Evolutionary conservation across 768 basidiomycete genomes (phyloP), one percentile per base, ranked within the genome.

Genomic region (Leccinum uliginosum): DNA sequence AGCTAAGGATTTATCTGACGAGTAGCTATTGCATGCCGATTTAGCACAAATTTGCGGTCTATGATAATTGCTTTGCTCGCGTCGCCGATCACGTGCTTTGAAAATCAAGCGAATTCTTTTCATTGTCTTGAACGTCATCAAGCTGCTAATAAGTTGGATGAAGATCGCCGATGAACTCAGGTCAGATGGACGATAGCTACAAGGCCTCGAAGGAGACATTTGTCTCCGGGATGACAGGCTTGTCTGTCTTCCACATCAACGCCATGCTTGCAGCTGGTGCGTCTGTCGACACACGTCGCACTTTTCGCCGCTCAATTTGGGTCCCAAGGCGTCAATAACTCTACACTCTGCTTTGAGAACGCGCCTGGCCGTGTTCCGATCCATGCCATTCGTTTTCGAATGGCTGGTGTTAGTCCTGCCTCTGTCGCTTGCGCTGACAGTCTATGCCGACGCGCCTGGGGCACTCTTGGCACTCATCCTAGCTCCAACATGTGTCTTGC

Each of bases 151-250:
- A 43, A 19, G 40, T 43, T 43, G 17, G 14, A 38, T 21, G 32
- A 21, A n/a, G 29, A 2, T 26, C 30, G 5, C 6, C 24, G 12
- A 46, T 45, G 38, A 27, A 19, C 19, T n/a, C 49, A 45, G n/a
- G 14, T 14, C 49, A 56, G 26, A 70, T 65, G 70, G 53, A 57
- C 53, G 15, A 49, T 38, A 23, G 57, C 47, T 95, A 95, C 79
- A 93, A 91, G 70, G 62, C 76, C 8, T 83, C 80, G 9, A 96
- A 96, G 71, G 89, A 92, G 74, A 83, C 81, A 0, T 96, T 94
- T 65, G 87, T 93, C 38, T 84, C 90, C 7, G 82, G 84, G 38
- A 82, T 79, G 71, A 79, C 78, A 1, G 93, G 93, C 2, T 87
- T 88, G 0, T 81, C 84, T 3, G 75, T 94, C 3, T 67, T 67